Percentiles rank a stretch among this genome's conserved stretches.
These are phyloP conservation scores for Striga asiatica DNA, from an alignment of 257 asterid genomes.

Conservation along the genomic window DNA sequence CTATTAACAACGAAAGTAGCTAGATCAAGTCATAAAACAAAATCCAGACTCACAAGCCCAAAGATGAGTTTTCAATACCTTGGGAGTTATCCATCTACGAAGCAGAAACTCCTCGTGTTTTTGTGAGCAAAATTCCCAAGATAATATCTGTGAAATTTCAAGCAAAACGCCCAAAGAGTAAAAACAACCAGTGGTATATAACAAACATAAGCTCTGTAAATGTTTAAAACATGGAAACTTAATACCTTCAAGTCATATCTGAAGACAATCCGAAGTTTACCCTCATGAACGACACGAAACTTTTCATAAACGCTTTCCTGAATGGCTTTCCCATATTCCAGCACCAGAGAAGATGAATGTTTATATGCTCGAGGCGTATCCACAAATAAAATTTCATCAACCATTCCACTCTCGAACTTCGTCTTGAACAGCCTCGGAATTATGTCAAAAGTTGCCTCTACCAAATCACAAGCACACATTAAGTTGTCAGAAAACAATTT, in stretches of 20 bases:
- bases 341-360: slow-evolving; percentile 26
- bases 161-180: slow-evolving; percentile 1
- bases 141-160: slow-evolving; percentile 33
- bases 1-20: too few species aligned
- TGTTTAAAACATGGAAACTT: background rate
- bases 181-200: too few species aligned
- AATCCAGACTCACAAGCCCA: background rate
- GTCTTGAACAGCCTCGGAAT: slow-evolving; percentile 43
- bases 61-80: background rate
- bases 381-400: slow-evolving; percentile 41
- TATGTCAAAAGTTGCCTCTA: slow-evolving; percentile 46
- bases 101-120: slow-evolving; percentile 45
- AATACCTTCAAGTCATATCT: slow-evolving; percentile 55
- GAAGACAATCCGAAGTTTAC: slow-evolving; percentile 47
- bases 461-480: slow-evolving; percentile 4
- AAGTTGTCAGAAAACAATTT: background rate
- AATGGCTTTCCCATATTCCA: slow-evolving; percentile 39
- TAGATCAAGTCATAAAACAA: background rate
- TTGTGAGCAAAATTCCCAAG: slow-evolving; percentile 55
- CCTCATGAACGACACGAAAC: slow-evolving; percentile 43
- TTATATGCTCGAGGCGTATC: slow-evolving; percentile 33
- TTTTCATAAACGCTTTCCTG: slow-evolving; percentile 36
- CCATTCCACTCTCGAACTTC: slow-evolving; percentile 37
- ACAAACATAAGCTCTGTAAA: background rate
- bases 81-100: slow-evolving; percentile 13